These are phyloP conservation scores for Lachancea lanzarotensis DNA, from an alignment of 805 yeast genomes.

Conservation along the genomic window DNA sequence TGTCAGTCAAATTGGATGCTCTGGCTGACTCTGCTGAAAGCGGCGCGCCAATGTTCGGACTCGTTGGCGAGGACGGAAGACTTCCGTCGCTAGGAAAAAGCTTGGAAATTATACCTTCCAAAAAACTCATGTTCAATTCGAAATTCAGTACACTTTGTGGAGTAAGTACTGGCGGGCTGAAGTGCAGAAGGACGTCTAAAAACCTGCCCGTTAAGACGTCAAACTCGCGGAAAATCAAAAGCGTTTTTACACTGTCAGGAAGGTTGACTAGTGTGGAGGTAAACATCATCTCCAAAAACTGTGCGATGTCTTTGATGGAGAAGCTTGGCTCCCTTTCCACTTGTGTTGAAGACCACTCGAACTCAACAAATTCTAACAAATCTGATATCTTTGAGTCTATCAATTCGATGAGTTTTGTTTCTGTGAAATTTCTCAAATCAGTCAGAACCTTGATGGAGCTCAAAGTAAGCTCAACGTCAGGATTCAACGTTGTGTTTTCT, in stretches of 20 bases:
- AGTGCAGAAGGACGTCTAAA: constrained; percentile 49
- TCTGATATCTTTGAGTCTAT: constrained; percentile 76
- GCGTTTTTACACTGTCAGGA: constrained; percentile 69
- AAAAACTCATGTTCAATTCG: constrained; percentile 68
- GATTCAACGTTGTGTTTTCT: constrained; percentile 32
- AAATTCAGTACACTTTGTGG: constrained; percentile 63
- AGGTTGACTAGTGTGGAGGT: constrained; percentile 75
- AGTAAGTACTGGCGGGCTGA: constrained; percentile 47
- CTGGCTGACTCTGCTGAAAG: constrained; percentile 11
- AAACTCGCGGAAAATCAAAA: constrained; percentile 79
- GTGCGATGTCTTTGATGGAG: constrained; percentile 76
- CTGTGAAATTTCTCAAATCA: constrained; percentile 62
- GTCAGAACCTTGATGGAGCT: constrained; percentile 50
- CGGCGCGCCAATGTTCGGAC: constrained; percentile 16
- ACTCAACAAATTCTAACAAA: constrained; percentile 76
- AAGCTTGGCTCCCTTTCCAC: constrained; percentile 58
- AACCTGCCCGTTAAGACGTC: constrained; percentile 76
- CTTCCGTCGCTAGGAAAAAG: constrained; percentile 28
- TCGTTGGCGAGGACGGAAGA: constrained; percentile 13
- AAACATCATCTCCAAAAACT: constrained; percentile 78
- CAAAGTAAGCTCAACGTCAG: constrained; percentile 39
- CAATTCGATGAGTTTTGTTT: constrained; percentile 70
- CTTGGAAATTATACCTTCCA: constrained; percentile 46
- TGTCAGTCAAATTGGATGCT: constrained; percentile 24
- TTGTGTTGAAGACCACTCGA: constrained; percentile 65